Evolutionary conservation across 768 basidiomycete genomes (phyloP).

Genomic region (Tephrocybe rancida): DNA sequence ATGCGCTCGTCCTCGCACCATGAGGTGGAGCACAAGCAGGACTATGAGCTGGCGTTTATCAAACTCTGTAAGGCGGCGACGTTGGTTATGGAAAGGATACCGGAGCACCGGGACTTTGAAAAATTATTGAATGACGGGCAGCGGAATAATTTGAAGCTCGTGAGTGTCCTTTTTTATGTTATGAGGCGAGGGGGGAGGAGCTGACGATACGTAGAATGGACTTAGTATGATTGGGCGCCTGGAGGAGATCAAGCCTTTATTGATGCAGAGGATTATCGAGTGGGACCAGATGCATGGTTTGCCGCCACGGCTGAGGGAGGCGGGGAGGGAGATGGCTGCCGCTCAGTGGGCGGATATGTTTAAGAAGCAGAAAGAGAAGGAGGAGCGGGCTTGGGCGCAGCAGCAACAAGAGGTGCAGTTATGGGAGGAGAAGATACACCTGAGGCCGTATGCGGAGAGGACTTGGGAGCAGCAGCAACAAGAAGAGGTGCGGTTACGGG

Average conservation of each 20-base stretch:
- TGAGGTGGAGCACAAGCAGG: conserved; percentile 37
- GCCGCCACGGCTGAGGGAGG: not conserved
- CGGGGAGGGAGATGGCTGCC: not conserved
- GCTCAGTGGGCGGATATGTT: too few species aligned
- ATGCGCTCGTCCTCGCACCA: not conserved
- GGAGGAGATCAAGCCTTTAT: conserved; percentile 60
- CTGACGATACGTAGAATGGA: conserved; percentile 20
- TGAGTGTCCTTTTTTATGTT: conserved; percentile 35
- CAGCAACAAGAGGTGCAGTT: too few species aligned
- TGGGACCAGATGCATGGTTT: conserved; percentile 48
- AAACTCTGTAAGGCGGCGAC: conserved; percentile 74
- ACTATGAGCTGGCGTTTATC: conserved; percentile 75
- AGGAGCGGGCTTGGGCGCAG: too few species aligned
- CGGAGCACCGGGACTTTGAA: conserved; percentile 67
- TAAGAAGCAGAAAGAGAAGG: too few species aligned
- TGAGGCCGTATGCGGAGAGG: too few species aligned
- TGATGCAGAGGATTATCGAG: conserved; percentile 65
- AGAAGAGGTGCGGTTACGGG: too few species aligned
- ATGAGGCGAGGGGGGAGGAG: conserved; percentile 3
- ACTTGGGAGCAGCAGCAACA: too few species aligned
- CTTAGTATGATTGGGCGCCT: conserved; percentile 73
- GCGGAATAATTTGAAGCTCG: conserved; percentile 66
- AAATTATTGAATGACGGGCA: conserved; percentile 57
- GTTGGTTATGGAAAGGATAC: conserved; percentile 78
- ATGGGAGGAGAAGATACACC: too few species aligned